Evolutionary conservation across 495 filamentous ascomycete genomes (phyloP), one percentile per base, ranked within the genome.

Genomic region (Cercophora sp.): DNA sequence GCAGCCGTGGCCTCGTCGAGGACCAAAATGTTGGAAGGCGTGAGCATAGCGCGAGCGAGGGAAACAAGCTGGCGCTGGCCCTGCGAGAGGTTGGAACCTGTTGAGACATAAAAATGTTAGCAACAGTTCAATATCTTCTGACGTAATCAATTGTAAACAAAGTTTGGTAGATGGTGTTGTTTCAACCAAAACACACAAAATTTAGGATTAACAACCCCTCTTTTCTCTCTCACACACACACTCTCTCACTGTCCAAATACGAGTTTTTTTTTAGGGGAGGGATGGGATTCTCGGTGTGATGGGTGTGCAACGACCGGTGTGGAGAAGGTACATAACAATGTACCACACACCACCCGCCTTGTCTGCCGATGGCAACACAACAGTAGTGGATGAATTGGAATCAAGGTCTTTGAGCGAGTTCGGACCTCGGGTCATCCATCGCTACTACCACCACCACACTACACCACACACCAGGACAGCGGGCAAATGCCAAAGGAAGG

Each of bases 1-100:
- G 92, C 89, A 22, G 92, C 93, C 34, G 94, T 99, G 53, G 94
- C 94, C 75, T 99, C 94, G 66, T 99, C 93, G 32, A 97, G 80
- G 0, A 99, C 90, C 50, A 99, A 80, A 62, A 99, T 96, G 68
- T 96, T 96, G 66, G 89, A 96, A 19, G 93, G 92, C 4, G 93
- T 91, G 22, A 99, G 78, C 60, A 99, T 81, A 16, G 94, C 94
- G 47, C 94, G 86, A 9, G 94, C 94, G 44, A 99, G 79, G 40
- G 88, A 94, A 32, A 97, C 79, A 52, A 99, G 83, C 70, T 97
- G 93, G 49, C 93, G 85, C 67, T 99, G 85, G 45, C 90, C 90
- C 57, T 90, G 81, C 50, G 91, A 93, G 48, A 94, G 80, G 59
- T 90, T 89, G n/a, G 82, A 83, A 46, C 84, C 78, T 73, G 62